A percentile compares a stretch with the other conserved stretches of the same genome.
phyloP scores from a whole-genome alignment of 139 green algal genomes.

The Diplosphaera chodatii region DNA sequence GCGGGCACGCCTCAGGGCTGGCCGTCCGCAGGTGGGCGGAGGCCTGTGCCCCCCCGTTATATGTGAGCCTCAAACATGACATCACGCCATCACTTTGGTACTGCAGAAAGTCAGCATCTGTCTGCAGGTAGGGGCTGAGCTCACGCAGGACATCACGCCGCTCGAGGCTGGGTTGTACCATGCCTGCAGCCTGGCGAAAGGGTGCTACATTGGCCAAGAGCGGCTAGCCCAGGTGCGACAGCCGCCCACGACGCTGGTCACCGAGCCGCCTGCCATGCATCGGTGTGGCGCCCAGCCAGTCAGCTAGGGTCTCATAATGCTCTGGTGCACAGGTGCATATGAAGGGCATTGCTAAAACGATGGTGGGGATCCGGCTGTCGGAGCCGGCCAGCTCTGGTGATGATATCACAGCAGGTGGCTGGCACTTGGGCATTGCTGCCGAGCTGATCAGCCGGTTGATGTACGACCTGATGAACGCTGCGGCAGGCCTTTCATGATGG shows the following conservation, averaged over 20 bases:
- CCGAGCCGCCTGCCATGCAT: too few species aligned
- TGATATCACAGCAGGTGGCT: slow-evolving; percentile 19
- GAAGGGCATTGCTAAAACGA: slow-evolving; percentile 27
- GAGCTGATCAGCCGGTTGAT: too few species aligned
- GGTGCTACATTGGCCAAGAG: slow-evolving; percentile 64
- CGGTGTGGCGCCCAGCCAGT: too few species aligned
- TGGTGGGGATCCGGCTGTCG: slow-evolving; percentile 54
- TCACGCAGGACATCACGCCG: slow-evolving; percentile 57
- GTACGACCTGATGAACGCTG: too few species aligned
- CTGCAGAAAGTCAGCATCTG: too few species aligned
- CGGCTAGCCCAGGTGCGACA: slow-evolving; percentile 58
- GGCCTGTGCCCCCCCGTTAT: too few species aligned
- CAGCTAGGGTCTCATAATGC: too few species aligned
- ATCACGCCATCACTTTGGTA: too few species aligned
- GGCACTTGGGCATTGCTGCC: background rate
- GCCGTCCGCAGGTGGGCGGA: slow-evolving; percentile 42
- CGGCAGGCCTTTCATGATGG: too few species aligned
- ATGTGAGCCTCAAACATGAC: too few species aligned
- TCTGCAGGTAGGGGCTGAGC: slow-evolving; percentile 34
- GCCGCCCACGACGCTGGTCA: slow-evolving; percentile 33
- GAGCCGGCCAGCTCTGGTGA: slow-evolving; percentile 23
- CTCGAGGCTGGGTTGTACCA: slow-evolving; percentile 70
- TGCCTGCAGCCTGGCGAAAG: slow-evolving; percentile 65
- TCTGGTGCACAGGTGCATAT: background rate
- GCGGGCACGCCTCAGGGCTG: slow-evolving; percentile 48